These are phyloP conservation scores for Prunus mongolica DNA, from an alignment of 306 rosid genomes.

Conservation along the genomic window DNA sequence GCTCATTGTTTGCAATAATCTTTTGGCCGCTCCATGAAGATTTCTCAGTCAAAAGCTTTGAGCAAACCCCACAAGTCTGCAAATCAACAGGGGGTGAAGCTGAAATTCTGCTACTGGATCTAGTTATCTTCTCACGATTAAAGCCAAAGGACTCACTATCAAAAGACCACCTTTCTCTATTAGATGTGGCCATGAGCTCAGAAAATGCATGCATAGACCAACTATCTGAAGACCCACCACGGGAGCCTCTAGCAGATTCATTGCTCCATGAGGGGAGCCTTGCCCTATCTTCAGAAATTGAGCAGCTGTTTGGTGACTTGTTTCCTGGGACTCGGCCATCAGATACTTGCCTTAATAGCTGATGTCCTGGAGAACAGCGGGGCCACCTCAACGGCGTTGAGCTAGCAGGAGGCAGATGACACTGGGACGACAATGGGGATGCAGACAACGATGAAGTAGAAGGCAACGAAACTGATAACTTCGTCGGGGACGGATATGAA, in stretches of 20 bases:
- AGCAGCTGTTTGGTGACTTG: constrained; percentile 53
- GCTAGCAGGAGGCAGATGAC: constrained; percentile 48
- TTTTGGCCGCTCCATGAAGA: constrained; percentile 47
- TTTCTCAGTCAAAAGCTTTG: constrained; percentile 42
- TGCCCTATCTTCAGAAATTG: constrained; percentile 62
- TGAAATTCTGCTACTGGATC: constrained; percentile 56
- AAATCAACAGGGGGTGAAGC: constrained; percentile 51
- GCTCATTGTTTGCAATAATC: constrained; percentile 33
- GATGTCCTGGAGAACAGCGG: constrained; percentile 61
- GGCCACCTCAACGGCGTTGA: constrained; percentile 48
- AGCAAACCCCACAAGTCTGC: constrained; percentile 52
- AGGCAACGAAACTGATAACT: constrained; percentile 53
- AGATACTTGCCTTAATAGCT: constrained; percentile 55
- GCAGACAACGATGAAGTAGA: constrained; percentile 60
- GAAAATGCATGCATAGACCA: constrained; percentile 87
- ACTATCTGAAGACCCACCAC: constrained; percentile 70
- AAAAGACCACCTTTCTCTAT: constrained; percentile 79
- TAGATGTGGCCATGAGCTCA: constrained; percentile 65
- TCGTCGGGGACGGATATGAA: constrained; percentile 55
- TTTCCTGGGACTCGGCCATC: constrained; percentile 48
- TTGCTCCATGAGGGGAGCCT: constrained; percentile 55
- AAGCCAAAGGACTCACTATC: constrained; percentile 73
- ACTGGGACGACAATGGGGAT: constrained; percentile 65
- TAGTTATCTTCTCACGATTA: constrained; percentile 51
- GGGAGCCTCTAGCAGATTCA: constrained; percentile 52